These are phyloP conservation scores for Naganishia onofrii DNA, from an alignment of 768 basidiomycete species.

Conservation along the genomic window DNA sequence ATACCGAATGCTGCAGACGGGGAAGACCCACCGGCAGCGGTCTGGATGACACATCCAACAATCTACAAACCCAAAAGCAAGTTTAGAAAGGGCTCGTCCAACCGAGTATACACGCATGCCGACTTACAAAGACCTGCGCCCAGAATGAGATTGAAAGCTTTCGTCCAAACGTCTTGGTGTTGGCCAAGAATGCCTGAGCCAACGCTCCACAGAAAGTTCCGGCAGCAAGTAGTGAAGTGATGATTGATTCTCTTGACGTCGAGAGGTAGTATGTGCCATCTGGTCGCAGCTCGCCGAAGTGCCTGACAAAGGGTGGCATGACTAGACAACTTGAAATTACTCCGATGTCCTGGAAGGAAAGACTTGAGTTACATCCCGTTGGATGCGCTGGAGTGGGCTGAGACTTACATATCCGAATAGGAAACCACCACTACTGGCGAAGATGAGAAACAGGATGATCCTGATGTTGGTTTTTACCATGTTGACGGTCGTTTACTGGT, in stretches of 20 bases:
- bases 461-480: slow-evolving; percentile 19
- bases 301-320: slow-evolving; percentile 29
- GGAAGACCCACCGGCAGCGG: slow-evolving; percentile 55
- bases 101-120: slow-evolving; percentile 20
- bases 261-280: slow-evolving; percentile 56
- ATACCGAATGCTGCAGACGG: slow-evolving; percentile 11
- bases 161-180: slow-evolving; percentile 56
- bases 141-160: slow-evolving; percentile 72
- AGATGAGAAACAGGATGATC: slow-evolving; percentile 21
- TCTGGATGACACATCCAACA: slow-evolving; percentile 67
- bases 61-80: slow-evolving; percentile 50
- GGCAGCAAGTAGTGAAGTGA: slow-evolving; percentile 73
- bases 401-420: slow-evolving; percentile 16
- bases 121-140: slow-evolving; percentile 62
- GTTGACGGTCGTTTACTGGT: background rate
- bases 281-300: slow-evolving; percentile 23
- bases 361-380: background rate
- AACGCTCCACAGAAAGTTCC: slow-evolving; percentile 54
- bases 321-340: slow-evolving; percentile 24
- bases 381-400: background rate
- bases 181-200: slow-evolving; percentile 30
- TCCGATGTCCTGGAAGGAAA: slow-evolving; percentile 25
- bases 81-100: background rate
- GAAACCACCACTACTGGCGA: slow-evolving; percentile 25
- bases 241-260: slow-evolving; percentile 68